Evolutionary conservation across 331 rosid genomes (phyloP).

Genomic region (Arachis monticola): DNA sequence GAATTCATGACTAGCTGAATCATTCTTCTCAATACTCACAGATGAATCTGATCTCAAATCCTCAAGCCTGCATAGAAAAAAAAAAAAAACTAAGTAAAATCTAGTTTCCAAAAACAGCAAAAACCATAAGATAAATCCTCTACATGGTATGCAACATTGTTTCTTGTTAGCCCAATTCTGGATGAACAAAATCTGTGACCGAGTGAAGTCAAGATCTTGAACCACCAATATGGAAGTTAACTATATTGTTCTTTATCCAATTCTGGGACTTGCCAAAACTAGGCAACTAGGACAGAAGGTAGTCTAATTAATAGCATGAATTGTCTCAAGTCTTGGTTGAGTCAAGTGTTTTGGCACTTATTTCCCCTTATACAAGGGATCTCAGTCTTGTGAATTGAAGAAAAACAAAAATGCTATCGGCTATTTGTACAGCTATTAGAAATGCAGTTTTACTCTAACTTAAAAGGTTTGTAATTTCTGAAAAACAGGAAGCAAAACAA

Average conservation of each 20-base stretch:
- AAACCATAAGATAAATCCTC: background rate
- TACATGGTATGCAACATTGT: too few species aligned
- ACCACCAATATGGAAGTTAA: background rate
- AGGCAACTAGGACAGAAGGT: background rate
- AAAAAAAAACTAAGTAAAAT: slow-evolving; percentile 5
- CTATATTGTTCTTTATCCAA: background rate
- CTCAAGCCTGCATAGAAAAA: slow-evolving; percentile 56
- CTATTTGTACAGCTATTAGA: too few species aligned
- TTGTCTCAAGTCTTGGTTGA: background rate
- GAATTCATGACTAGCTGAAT: slow-evolving; percentile 36
- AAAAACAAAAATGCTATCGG: too few species aligned
- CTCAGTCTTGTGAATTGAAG: too few species aligned
- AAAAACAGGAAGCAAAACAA: too few species aligned
- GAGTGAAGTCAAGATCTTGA: background rate
- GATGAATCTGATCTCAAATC: slow-evolving; percentile 66
- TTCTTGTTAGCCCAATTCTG: too few species aligned
- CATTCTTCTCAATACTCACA: slow-evolving; percentile 40
- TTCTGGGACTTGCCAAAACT: background rate
- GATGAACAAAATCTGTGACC: background rate
- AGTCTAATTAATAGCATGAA: background rate
- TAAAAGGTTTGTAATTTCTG: too few species aligned
- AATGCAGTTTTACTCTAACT: too few species aligned
- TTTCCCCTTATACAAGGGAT: too few species aligned
- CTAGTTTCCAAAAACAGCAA: background rate
- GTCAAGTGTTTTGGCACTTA: background rate